Conservation (phyloP, 352 stramenopile genomes). For the Phytophthora brassicae region DNA sequence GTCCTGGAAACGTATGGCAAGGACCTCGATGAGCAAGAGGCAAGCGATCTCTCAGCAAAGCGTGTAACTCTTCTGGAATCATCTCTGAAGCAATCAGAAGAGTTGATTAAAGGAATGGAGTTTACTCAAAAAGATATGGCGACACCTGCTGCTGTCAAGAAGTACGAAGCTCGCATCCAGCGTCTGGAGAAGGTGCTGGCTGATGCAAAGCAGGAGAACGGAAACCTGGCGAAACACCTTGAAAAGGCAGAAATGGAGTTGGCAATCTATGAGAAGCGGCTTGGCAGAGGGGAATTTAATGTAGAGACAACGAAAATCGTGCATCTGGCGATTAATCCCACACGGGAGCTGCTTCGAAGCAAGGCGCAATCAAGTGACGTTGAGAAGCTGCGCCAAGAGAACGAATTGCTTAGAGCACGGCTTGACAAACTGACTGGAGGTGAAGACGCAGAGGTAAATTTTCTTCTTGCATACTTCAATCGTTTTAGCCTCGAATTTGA, state of each 20-base stretch:
- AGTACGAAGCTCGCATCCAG: conserved; percentile 51
- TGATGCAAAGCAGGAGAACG: conserved; percentile 46
- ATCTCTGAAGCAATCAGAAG: conserved; percentile 49
- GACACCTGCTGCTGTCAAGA: conserved; percentile 44
- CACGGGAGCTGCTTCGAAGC: conserved; percentile 57
- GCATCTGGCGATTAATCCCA: conserved; percentile 85
- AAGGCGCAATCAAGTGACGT: conserved; percentile 43
- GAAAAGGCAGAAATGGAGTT: conserved; percentile 68
- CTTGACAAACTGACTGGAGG: conserved; percentile 37
- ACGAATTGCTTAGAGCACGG: conserved; percentile 51
- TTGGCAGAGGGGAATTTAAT: conserved; percentile 81
- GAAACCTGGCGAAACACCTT: conserved; percentile 56
- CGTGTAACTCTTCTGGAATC: conserved; percentile 48
- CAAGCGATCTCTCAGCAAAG: conserved; percentile 27
- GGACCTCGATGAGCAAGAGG: conserved; percentile 39
- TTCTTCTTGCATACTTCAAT: not conserved
- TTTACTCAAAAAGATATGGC: conserved; percentile 34
- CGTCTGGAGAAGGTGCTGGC: conserved; percentile 48
- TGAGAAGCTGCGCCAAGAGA: conserved; percentile 51
- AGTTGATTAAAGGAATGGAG: conserved; percentile 49
- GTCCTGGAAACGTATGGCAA: conserved; percentile 70
- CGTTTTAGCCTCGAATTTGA: not conserved
- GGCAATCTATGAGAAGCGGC: conserved; percentile 65
- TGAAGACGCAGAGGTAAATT: conserved; percentile 35
- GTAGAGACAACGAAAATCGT: conserved; percentile 85